Base-by-base conservation (phyloP, 2,329 filamentous ascomycete species). In the Aspergillus felis region DNA sequence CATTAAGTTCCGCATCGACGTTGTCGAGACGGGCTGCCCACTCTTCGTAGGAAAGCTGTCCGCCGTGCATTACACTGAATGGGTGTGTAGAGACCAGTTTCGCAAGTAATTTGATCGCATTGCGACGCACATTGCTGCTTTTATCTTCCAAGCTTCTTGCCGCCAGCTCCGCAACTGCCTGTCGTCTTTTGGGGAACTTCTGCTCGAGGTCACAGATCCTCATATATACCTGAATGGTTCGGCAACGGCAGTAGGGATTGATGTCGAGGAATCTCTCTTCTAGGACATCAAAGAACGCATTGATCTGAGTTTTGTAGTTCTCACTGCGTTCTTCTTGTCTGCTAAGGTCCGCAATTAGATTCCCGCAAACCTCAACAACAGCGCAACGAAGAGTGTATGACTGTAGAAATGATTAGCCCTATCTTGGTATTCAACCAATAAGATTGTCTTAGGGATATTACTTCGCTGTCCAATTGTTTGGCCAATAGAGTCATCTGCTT, bases 401-500 rank as follows among this genome's bases (percentile, higher is more conserved):
- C 85, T 90, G 65, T 10, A 38, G 50, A 28, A 22, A 28, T 50
- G 61, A 57, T 63, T 35, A 64, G 52, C 53, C 10, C 56, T 57
- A 47, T 46, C 52, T 38, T 38, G n/a, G 4, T 50, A 28, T 46
- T 7, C n/a, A 7, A n/a, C 2, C 3, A 42, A 17, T 1, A 5
- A 20, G 27, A 24, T 48, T 20, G 42, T n/a, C 22, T n/a, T 22
- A n/a, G 20, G 29, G 17, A n/a, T 52, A 50, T 42, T 78, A 90
- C 88, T 79, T 99, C 94, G 79, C 91, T 97, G 69, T 99, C 94
- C 17, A 99, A 81, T 66, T 97, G 88, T 73, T 97, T 97, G 10
- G 93, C 92, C 35, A 99, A 81, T 72, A 96, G 85, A 2, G 92
- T 96, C 86, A 99, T 96, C 73, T 99, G 93, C 77, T 96, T 97